These are phyloP conservation scores for Tilletiopsis washingtonensis DNA, from an alignment of 1,284 basidiomycete genomes.

Conservation along the genomic window DNA sequence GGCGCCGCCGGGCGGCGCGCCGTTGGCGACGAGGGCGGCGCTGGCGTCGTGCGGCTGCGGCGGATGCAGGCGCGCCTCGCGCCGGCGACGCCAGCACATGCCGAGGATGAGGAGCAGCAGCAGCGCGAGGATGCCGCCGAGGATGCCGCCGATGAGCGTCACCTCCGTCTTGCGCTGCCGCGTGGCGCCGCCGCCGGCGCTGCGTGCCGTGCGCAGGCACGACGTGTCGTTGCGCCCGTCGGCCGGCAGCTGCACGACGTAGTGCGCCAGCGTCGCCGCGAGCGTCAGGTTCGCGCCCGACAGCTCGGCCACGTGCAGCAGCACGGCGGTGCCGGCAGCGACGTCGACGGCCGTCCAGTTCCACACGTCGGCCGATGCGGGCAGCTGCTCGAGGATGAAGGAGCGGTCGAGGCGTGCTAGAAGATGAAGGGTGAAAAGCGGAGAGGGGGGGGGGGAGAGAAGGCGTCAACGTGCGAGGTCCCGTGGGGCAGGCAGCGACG, in stretches of 20 bases:
- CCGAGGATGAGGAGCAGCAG: background rate
- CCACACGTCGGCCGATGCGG: background rate
- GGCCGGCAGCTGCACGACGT: background rate
- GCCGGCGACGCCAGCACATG: slow-evolving; percentile 1
- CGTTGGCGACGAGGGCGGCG: background rate
- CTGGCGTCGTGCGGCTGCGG: too few species aligned
- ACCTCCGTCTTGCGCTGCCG: slow-evolving; percentile 1
- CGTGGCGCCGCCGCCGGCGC: background rate
- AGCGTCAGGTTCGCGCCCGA: background rate
- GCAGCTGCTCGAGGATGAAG: slow-evolving; percentile 6
- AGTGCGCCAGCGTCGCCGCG: background rate
- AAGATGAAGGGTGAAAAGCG: too few species aligned
- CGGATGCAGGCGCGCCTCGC: background rate
- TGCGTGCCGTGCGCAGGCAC: background rate
- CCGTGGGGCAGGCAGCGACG: too few species aligned
- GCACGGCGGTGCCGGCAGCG: background rate
- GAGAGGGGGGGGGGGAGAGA: too few species aligned
- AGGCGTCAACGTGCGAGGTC: too few species aligned
- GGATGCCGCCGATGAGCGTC: slow-evolving; percentile 1
- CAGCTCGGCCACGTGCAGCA: background rate
- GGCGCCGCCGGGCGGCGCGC: background rate
- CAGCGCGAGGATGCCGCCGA: background rate
- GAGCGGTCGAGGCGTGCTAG: background rate
- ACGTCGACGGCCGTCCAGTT: slow-evolving; percentile 2
- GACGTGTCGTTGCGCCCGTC: background rate